Base-by-base conservation (phyloP, 1,284 basidiomycete species). In the Rhodotorula glutinis region DNA sequence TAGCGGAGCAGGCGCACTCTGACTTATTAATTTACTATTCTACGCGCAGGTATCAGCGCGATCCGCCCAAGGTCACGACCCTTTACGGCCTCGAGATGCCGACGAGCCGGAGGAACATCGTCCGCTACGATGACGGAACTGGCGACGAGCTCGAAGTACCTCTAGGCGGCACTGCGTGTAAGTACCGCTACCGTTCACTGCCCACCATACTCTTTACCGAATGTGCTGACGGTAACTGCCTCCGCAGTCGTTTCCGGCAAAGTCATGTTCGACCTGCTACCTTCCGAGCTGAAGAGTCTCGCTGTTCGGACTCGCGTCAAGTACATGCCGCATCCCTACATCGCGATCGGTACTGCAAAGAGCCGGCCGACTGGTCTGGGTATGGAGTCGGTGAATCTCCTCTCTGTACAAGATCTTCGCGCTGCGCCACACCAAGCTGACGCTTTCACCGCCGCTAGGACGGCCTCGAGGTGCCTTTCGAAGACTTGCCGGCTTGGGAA, bases 71-170 rank as follows among this genome's bases (percentile, higher is more conserved):
- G 73, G 92, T 92, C 51, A 96, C 93, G 3, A 91, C 92, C 0
- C 85, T 96, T 13, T 92, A 93, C 73, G 91, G 87, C 0, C 81
- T 94, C 64, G 82, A 77, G 1, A 87, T 94, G 0, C 92, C 92
- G 0, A 73, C 82, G 41, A 92, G 91, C 1, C 77, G 80, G 4
- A 76, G 71, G 25, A 92, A 94, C 82, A 82, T 82, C 1, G 85
- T 87, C 64, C 81, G 89, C 57, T 95, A 96, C 78, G 92, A 95
- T 76, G 92, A 95, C 78, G 91, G 90, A 3, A 89, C 90, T 0
- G 88, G 87, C 0, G 91, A 95, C 70, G 87, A 88, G 79, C 80
- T 94, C 2, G 76, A 83, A 13, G 90, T 95, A 0, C 90, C 92
- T 3, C 83, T 92, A 10, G 92, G 91, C 1, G 91, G 90, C 1